Evolutionary conservation across 2,329 filamentous ascomycete species (phyloP), one percentile per base, ranked within the genome.

Genomic region (Penicillium carneum): DNA sequence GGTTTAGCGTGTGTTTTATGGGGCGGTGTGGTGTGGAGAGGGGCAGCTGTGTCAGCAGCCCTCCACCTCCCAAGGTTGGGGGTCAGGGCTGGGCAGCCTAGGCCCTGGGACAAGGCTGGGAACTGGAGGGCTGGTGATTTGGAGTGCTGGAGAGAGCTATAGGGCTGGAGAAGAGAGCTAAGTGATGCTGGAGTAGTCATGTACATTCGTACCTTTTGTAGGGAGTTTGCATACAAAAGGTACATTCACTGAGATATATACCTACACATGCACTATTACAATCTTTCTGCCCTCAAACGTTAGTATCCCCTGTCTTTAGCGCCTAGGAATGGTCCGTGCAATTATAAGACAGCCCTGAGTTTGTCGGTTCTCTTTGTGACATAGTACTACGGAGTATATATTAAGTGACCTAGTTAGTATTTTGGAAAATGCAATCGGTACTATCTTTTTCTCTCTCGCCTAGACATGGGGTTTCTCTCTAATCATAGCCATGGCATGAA

Each of bases 11-110:
- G 59, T 66, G 65, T 66, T 69, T 62, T 64, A 65, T 68, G 66
- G 64, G 64, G 67, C 67, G 67, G 67, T 69, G 67, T 66, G 67
- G 64, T 69, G 67, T 67, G 67, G 67, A 66, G 68, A 69, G 68
- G 68, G 67, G 68, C 67, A 69, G 20, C 41, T 59, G 31, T 26
- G 47, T 49, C 47, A 49, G 29, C 46, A 49, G 14, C 47, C 33
- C 31, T 33, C 8, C 7, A 18, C 26, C 41, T 14, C 18, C 9
- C 9, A 41, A 41, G 38, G n/a, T 18, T 10, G 8, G 38, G 38
- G n/a, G n/a, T 6, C 11, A 16, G 26, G 16, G 26, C 43, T 31
- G 43, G 43, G 26, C 26, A 46, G 14, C 9, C 26, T 16, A 12
- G 26, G 18, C 41, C 41, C 20, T 12, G 9, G 39, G n/a, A n/a